Evolutionary conservation across 441 rosid species (phyloP).

Genomic region (Gossypium trilobum): DNA sequence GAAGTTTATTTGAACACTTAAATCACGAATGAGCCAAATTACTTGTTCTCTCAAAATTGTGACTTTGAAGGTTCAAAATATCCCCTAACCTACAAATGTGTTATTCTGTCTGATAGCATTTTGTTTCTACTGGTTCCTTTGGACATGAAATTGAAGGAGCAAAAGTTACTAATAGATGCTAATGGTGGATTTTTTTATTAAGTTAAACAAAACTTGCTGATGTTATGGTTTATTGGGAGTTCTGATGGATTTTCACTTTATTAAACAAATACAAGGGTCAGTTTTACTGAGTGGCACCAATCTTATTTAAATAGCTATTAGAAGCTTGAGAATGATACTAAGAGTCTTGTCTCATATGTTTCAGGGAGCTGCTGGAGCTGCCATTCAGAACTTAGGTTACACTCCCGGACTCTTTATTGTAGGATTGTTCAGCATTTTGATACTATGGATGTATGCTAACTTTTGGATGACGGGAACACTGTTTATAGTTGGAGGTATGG

Average conservation of each 20-base stretch:
- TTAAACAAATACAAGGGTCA: background rate
- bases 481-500: slow-evolving; percentile 89
- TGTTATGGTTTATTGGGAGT: background rate
- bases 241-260: background rate
- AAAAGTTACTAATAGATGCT: background rate
- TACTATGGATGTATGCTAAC: slow-evolving; percentile 97
- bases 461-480: slow-evolving; percentile 94
- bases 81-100: background rate
- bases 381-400: slow-evolving; percentile 75
- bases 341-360: slow-evolving; percentile 18
- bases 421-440: slow-evolving; percentile 74
- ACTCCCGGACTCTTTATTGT: slow-evolving; percentile 93
- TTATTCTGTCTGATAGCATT: background rate
- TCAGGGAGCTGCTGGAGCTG: slow-evolving; percentile 93
- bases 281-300: background rate
- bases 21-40: background rate
- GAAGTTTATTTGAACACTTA: background rate
- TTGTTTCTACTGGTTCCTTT: background rate
- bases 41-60: background rate
- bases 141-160: background rate
- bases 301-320: background rate
- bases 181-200: background rate
- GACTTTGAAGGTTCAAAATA: background rate
- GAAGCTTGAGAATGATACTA: background rate
- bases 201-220: background rate